These are phyloP conservation scores for Bacterosira constricta DNA, from an alignment of 108 stramenopile genomes.

Conservation along the genomic window DNA sequence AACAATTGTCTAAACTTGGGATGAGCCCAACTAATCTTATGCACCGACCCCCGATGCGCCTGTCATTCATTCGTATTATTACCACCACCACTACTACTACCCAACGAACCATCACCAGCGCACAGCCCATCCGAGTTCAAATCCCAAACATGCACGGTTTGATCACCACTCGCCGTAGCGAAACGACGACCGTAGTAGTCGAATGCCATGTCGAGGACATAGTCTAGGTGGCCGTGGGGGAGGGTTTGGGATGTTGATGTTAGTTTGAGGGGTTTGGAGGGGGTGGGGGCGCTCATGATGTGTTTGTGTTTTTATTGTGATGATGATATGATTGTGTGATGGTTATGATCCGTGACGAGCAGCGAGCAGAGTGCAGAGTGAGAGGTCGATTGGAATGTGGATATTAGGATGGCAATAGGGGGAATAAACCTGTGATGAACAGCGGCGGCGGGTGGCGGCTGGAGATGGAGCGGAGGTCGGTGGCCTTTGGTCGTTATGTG, in stretches of 20 bases:
- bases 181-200: constrained; percentile 95
- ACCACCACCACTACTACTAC: neutral
- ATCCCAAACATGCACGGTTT: constrained; percentile 90
- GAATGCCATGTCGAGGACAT: constrained; percentile 86
- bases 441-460: too few species aligned
- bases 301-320: too few species aligned
- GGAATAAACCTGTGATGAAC: too few species aligned
- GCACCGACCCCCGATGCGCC: constrained; percentile 83
- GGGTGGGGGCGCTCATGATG: neutral
- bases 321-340: too few species aligned
- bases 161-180: constrained; percentile 90
- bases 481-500: too few species aligned
- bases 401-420: too few species aligned
- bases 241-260: constrained; percentile 43
- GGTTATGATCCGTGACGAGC: too few species aligned
- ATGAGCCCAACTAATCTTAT: constrained; percentile 91
- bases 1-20: constrained; percentile 95
- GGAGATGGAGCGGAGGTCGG: too few species aligned
- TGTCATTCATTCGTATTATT: constrained; percentile 71
- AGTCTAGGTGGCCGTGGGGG: constrained; percentile 69
- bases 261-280: constrained; percentile 7
- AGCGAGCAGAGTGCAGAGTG: too few species aligned
- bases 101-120: constrained; percentile 23
- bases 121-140: constrained; percentile 67
- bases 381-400: too few species aligned